A percentile compares a stretch with the other conserved stretches of the same genome.
phyloP scores from a whole-genome alignment of 2,329 filamentous ascomycete species.

The Pezicula radicicola region DNA sequence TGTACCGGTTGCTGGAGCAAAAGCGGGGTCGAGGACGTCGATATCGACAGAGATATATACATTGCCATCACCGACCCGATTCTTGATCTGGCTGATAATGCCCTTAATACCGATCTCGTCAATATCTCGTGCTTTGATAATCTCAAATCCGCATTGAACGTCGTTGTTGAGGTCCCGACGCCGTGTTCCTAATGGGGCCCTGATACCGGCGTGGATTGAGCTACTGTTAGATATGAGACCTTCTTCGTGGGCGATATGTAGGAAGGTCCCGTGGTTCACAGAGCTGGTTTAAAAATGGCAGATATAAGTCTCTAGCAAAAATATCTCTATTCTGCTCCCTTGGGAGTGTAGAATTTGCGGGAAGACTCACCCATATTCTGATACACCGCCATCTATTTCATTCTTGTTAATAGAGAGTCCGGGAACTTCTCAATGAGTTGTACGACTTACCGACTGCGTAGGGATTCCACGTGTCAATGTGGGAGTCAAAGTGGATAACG shows the following conservation, averaged over 20 bases:
- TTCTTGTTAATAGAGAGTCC: no score
- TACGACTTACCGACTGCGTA: slow-evolving; percentile 21
- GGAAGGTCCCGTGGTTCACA: slow-evolving; percentile 9
- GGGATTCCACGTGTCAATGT: slow-evolving; percentile 41
- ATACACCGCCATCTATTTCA: no score
- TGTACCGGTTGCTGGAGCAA: slow-evolving; percentile 32
- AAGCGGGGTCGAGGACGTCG: slow-evolving; percentile 48
- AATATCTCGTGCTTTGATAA: slow-evolving; percentile 51
- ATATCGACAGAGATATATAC: slow-evolving; percentile 53
- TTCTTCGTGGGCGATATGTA: slow-evolving; percentile 9
- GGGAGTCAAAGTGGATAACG: slow-evolving; percentile 8
- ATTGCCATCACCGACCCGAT: slow-evolving; percentile 45
- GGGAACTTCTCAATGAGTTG: no score
- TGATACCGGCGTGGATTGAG: slow-evolving; percentile 32
- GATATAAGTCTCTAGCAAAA: no score
- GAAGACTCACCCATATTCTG: no score
- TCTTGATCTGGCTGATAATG: slow-evolving; percentile 39
- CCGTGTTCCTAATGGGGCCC: background rate
- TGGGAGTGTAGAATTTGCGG: no score
- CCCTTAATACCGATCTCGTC: slow-evolving; percentile 40
- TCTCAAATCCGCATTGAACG: slow-evolving; percentile 50
- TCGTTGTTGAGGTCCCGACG: no score
- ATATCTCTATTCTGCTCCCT: no score
- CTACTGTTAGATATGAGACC: slow-evolving; percentile 43
- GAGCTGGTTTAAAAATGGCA: background rate